Percentiles rank a stretch among this genome's conserved stretches.
phyloP scores from a whole-genome alignment of 345 rosid genomes.

The Streptanthus diversifolius region DNA sequence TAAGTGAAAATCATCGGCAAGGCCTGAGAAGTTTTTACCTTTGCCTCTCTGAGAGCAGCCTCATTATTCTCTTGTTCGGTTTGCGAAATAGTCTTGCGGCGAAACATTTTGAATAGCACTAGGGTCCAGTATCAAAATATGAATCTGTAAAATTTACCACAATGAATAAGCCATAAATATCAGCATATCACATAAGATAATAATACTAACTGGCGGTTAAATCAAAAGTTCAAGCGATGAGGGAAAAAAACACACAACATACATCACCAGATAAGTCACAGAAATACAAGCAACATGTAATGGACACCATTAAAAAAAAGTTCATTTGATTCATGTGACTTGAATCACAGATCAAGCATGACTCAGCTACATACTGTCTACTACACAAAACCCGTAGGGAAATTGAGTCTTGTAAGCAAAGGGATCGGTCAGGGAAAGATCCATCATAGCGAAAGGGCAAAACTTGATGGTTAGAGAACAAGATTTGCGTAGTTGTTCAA shows the following conservation, averaged over 20 bases:
- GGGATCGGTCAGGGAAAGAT: neutral
- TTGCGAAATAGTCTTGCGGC: constrained; percentile 47
- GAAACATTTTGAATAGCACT: constrained; percentile 53
- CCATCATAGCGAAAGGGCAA: neutral
- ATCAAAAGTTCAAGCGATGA: neutral
- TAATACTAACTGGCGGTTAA: neutral
- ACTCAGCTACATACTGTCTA: constrained; percentile 19
- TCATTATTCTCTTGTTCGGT: constrained; percentile 48
- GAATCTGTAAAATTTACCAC: neutral
- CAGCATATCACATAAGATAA: neutral
- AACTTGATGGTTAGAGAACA: neutral
- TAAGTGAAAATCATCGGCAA: neutral
- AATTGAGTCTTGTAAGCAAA: neutral
- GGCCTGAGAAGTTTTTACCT: constrained; percentile 43
- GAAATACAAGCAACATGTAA: neutral
- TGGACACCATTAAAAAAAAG: neutral
- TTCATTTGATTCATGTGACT: constrained; percentile 11
- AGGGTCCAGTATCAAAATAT: constrained; percentile 1
- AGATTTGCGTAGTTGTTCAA: neutral
- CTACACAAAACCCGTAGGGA: neutral
- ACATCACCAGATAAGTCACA: neutral
- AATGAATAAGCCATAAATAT: neutral
- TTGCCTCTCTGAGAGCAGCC: constrained; percentile 41
- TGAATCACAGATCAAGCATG: constrained; percentile 19
- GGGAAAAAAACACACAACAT: neutral